Evolutionary conservation across 768 basidiomycete genomes (phyloP), one percentile per base, ranked within the genome.

Genomic region (Russula ochroleuca): DNA sequence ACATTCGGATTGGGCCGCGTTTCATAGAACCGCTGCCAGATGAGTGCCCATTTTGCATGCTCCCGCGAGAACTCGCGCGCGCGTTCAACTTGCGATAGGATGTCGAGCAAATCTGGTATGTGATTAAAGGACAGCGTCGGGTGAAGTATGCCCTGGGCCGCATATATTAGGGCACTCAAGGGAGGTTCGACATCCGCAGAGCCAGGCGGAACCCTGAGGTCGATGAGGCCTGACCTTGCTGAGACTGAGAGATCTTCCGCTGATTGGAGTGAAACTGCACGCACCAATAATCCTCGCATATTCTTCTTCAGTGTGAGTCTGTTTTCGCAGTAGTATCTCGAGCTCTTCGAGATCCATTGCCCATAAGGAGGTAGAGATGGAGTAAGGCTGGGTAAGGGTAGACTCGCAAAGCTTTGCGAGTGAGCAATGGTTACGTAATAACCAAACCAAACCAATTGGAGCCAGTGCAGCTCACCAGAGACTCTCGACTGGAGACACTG

Each of bases 31-130:
- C 57, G 53, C 19, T 58, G 55, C 55, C 60, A 68, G n/a, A 62
- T 66, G 43, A 61, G 41, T 11, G 64, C 49, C 53, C 64, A 65
- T 37, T 61, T 65, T 17, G 59, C 64, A 19, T 65, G 64, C n/a
- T 61, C 64, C 21, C 31, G 47, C 9, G 33, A 65, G 8, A 65
- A 65, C 19, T 61, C 50, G 54, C 64, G 60, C 43, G 57, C 37
- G 38, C 65, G 54, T 54, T 68, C 64, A 31, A 68, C 60, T 47
- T 68, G 67, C 11, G 64, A 58, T 17, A 68, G 28, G 28, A 66
- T 54, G 31, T 66, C 64, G 28, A 68, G 57, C 33, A 68, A 17
- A 14, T 66, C 64, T 14, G 64, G 67, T 2, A 59, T 57, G 21
- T 59, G 60, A 14, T 25, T 31, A 53, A 68, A 68, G 19, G 60